phyloP scores from a whole-genome alignment of 2,329 filamentous ascomycete species.

The Xylariaceae sp. region DNA sequence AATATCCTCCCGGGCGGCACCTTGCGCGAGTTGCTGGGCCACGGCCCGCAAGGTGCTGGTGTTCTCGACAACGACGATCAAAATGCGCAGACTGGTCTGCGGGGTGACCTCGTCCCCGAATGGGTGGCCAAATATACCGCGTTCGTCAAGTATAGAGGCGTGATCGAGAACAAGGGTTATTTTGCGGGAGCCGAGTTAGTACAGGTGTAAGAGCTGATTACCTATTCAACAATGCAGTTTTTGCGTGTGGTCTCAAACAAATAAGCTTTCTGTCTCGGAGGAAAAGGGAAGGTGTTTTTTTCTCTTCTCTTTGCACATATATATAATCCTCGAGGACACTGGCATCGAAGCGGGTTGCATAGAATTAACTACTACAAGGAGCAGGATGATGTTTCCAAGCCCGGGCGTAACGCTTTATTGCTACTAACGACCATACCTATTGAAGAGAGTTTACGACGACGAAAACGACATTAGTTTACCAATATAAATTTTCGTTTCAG shows the following conservation, averaged over 20 bases:
- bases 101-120: slow-evolving; percentile 74
- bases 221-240: not conserved
- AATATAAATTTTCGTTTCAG: not conserved
- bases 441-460: not conserved
- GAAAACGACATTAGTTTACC: slow-evolving; percentile 4
- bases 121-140: slow-evolving; percentile 99
- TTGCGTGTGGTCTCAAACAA: not conserved
- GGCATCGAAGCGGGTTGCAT: slow-evolving; percentile 13
- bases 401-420: not conserved
- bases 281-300: no score
- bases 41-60: slow-evolving; percentile 64
- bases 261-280: no score
- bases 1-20: slow-evolving; percentile 86
- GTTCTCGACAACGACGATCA: slow-evolving; percentile 60
- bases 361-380: slow-evolving; percentile 8
- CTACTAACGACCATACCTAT: not conserved
- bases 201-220: slow-evolving; percentile 24
- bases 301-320: not conserved
- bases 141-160: slow-evolving; percentile 85
- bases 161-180: slow-evolving; percentile 98
- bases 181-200: slow-evolving; percentile 77
- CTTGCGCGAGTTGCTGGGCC: slow-evolving; percentile 73
- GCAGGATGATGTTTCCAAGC: slow-evolving; percentile 2
- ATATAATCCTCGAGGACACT: slow-evolving; percentile 4
- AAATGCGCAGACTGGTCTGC: slow-evolving; percentile 51